These are phyloP conservation scores for Phenoliferia sp. DNA, from an alignment of 1,284 basidiomycete species.

Conservation along the genomic window DNA sequence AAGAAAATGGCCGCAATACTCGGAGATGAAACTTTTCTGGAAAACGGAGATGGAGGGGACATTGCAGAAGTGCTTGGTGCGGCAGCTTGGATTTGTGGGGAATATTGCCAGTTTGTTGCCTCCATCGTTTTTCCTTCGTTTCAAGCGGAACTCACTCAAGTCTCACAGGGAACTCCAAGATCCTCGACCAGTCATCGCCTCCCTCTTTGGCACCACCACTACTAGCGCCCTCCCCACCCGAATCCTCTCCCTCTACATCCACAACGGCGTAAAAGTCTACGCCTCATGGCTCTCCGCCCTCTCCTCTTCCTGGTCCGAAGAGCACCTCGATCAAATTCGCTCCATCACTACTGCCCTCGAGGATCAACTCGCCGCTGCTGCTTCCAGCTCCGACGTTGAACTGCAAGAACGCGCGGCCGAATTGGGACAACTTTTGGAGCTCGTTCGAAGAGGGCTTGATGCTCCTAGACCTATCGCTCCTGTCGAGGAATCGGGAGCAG, in stretches of 20 bases:
- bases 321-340: conserved; percentile 43
- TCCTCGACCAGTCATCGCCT: conserved; percentile 36
- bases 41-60: conserved; percentile 49
- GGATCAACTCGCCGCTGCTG: conserved; percentile 20
- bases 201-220: conserved; percentile 58
- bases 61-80: conserved; percentile 76
- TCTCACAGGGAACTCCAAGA: conserved; percentile 37
- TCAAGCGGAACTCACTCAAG: not conserved
- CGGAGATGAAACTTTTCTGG: conserved; percentile 66
- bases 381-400: conserved; percentile 57
- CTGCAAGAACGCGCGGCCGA: conserved; percentile 67
- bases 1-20: conserved; percentile 73
- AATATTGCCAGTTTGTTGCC: conserved; percentile 67
- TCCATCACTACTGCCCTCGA: conserved; percentile 27
- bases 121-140: not conserved
- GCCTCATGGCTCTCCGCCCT: conserved; percentile 73
- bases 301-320: conserved; percentile 69
- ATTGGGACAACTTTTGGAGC: conserved; percentile 11
- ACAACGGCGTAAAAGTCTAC: conserved; percentile 80
- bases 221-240: conserved; percentile 55
- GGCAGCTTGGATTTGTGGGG: conserved; percentile 91
- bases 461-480: conserved; percentile 7
- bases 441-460: conserved; percentile 24
- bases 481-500: not conserved
- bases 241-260: conserved; percentile 69